Conservation (phyloP, 2,329 filamentous ascomycete species). For the Apiospora sp. region DNA sequence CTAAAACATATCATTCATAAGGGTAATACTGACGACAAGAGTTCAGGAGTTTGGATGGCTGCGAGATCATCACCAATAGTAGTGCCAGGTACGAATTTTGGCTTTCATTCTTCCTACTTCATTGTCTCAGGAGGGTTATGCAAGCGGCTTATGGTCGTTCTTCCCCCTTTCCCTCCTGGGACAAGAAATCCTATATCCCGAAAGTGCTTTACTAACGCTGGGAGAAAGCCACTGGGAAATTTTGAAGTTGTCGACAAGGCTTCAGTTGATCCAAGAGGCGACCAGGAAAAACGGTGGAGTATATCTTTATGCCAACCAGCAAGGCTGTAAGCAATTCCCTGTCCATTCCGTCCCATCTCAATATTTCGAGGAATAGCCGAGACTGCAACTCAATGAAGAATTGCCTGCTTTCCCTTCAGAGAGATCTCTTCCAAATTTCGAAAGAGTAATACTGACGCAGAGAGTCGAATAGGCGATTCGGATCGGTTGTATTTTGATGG, state of each 20-base stretch:
- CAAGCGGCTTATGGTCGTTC: too few relatives aligned
- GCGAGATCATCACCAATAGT: constrained; percentile 76
- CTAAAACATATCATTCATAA: not conserved
- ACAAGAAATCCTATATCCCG: too few relatives aligned
- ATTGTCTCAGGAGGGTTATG: too few relatives aligned
- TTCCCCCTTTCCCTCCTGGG: too few relatives aligned
- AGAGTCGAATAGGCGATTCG: constrained; percentile 48
- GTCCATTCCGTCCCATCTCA: too few relatives aligned
- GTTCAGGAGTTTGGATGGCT: constrained; percentile 62
- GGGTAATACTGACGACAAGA: not conserved
- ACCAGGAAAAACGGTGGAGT: constrained; percentile 56
- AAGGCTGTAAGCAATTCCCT: constrained; percentile 44
- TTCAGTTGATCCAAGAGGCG: constrained; percentile 71
- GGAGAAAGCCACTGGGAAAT: constrained; percentile 42
- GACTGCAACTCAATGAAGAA: too few relatives aligned
- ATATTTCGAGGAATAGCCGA: too few relatives aligned
- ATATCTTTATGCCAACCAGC: constrained; percentile 69
- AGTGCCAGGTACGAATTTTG: constrained; percentile 64
- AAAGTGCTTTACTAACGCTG: constrained; percentile 43
- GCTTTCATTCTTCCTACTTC: too few relatives aligned
- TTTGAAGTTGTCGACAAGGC: constrained; percentile 67
- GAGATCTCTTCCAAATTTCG: too few relatives aligned
- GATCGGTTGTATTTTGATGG: constrained; percentile 56
- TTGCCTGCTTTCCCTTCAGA: too few relatives aligned
- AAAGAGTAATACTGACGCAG: too few relatives aligned